Base-by-base conservation (phyloP, 2,329 filamentous ascomycete genomes). In the Clathrospora elynae region DNA sequence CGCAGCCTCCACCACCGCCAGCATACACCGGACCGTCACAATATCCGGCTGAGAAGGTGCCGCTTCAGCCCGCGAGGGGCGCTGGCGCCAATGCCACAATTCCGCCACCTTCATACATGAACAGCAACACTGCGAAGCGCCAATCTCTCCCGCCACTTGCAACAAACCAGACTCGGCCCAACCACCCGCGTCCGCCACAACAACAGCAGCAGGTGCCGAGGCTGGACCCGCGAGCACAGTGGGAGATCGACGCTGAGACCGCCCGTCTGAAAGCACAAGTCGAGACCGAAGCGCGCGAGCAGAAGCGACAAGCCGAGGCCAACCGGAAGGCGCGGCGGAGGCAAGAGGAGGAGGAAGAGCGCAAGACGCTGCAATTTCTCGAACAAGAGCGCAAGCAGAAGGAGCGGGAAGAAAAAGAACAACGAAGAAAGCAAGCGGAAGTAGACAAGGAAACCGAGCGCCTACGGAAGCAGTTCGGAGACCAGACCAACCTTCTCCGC, bases 371-470 rank as follows among this genome's bases (percentile, higher is more conserved):
- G 5, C 57, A 64, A 9, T 67, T 69, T 23, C 59, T 69, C 6
- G 64, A 68, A 17, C 47, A 65, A 12, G 67, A 70, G 45, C 61
- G 64, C 4, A 80, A 83, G 59, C 79, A 78, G 58, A 85, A 87
- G 78, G 75, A 87, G 4, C 80, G 85, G 34, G 74, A 78, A 29
- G 86, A 90, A 61, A 78, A 77, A 42, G 84, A 87, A 55, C 77
- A 74, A 0, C 78, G 73, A 41, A 68, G 71, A 18, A 75, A 72
- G 45, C 75, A 83, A 49, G 75, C 73, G 1, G 79, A 80, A 39
- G 59, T 78, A 10, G 74, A 95, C 23, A 82, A 83, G 29, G 91
- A 96, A 70, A 95, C 90, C 0, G 85, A 85, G 55, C 79, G 90
- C 1, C 73, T 96, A 6, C 76, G 82, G 14, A 81, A 76, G 54